These are phyloP conservation scores for Plasmodium relictum DNA, from an alignment of 169 alveolate genomes.

Conservation along the genomic window DNA sequence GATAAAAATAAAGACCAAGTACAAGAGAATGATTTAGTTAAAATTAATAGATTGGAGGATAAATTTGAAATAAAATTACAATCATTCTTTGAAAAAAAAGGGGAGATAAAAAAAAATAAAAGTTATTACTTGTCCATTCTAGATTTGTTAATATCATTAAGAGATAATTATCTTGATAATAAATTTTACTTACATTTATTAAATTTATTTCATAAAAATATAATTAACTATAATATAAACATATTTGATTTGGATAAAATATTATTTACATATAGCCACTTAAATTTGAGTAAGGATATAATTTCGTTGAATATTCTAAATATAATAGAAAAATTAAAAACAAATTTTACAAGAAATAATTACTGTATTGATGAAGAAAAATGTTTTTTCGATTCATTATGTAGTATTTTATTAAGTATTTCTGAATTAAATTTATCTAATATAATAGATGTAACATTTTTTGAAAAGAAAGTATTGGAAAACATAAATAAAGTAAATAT, in stretches of 20 bases:
- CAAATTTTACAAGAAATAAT: constrained; percentile 17
- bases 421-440: constrained; percentile 36
- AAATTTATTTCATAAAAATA: constrained; percentile 20
- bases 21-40: not conserved
- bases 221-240: constrained; percentile 27
- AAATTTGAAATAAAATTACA: not conserved
- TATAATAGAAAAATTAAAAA: constrained; percentile 51
- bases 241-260: constrained; percentile 65
- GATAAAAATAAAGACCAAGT: not conserved
- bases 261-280: constrained; percentile 27
- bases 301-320: constrained; percentile 12
- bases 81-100: not conserved
- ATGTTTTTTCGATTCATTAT: constrained; percentile 29
- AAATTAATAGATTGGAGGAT: not conserved
- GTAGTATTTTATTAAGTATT: constrained; percentile 31
- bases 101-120: constrained; percentile 6
- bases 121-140: constrained; percentile 39
- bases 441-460: constrained; percentile 18
- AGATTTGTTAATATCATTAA: constrained; percentile 34
- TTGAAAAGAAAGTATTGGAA: constrained; percentile 39
- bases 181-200: constrained; percentile 17
- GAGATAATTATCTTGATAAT: not conserved
- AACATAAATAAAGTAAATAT: constrained; percentile 25
- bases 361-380: constrained; percentile 14
- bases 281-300: constrained; percentile 11